A percentile compares a stretch with the other conserved stretches of the same genome.
These are phyloP conservation scores for Wickerhamiella dianesei DNA, from an alignment of 805 yeast species.

Conservation along the genomic window DNA sequence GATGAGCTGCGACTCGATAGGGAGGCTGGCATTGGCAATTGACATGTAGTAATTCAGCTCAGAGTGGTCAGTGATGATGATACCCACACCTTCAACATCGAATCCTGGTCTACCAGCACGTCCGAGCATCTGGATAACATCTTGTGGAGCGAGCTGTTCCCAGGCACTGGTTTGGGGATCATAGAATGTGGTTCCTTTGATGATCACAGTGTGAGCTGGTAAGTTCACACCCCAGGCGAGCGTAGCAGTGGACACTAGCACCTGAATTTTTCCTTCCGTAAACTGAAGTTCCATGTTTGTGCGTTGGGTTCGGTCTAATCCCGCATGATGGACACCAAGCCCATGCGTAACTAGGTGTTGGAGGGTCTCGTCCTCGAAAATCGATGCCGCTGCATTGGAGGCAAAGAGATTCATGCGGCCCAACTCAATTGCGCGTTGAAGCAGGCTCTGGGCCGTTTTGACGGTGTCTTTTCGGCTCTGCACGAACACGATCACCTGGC, in stretches of 20 bases:
- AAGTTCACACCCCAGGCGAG: conserved; percentile 79
- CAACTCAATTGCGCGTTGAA: conserved; percentile 34
- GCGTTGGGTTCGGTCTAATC: conserved; percentile 80
- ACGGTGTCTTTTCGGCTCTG: conserved; percentile 88
- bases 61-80: conserved; percentile 74
- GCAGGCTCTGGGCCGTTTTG: conserved; percentile 65
- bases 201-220: conserved; percentile 67
- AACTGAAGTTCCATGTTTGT: conserved; percentile 78
- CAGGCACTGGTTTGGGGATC: conserved; percentile 83
- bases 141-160: conserved; percentile 90
- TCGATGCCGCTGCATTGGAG: conserved; percentile 32
- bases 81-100: conserved; percentile 86
- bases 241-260: conserved; percentile 67
- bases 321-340: conserved; percentile 94
- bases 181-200: conserved; percentile 65
- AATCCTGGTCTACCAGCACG: conserved; percentile 96
- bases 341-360: conserved; percentile 45
- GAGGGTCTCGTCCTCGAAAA: conserved; percentile 26
- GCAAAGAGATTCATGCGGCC: conserved; percentile 5
- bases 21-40: conserved; percentile 77
- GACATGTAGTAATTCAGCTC: conserved; percentile 84
- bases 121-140: conserved; percentile 92
- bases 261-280: conserved; percentile 51
- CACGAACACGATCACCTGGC: conserved; percentile 80
- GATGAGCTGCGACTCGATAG: conserved; percentile 81